Percentiles rank a stretch among this genome's conserved stretches.
Conservation (phyloP, 768 basidiomycete genomes). For the Ramaria rubella region DNA sequence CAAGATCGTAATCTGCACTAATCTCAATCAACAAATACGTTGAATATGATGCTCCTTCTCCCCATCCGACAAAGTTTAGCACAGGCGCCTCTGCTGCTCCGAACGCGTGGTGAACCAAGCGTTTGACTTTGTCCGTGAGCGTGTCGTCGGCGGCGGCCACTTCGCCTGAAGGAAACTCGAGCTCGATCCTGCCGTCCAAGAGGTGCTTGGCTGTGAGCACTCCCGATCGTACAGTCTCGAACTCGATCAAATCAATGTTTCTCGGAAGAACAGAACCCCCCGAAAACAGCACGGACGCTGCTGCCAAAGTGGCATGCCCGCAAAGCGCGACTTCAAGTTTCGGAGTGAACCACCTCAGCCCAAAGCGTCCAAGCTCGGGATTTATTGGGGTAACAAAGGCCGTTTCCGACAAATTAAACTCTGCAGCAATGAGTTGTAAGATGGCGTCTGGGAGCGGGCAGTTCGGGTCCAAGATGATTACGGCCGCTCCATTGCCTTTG, state of each 20-base stretch:
- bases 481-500: constrained; percentile 28
- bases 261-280: constrained; percentile 6
- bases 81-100: constrained; percentile 1
- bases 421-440: constrained; percentile 8
- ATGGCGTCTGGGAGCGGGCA: constrained; percentile 11
- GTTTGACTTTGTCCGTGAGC: constrained; percentile 2
- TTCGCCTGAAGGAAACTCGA: constrained; percentile 20
- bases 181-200: constrained; percentile 13
- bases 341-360: constrained; percentile 26
- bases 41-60: constrained; percentile 8
- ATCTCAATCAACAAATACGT: constrained; percentile 20
- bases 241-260: constrained; percentile 12
- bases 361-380: constrained; percentile 7
- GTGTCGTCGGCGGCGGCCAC: constrained; percentile 8
- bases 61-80: constrained; percentile 14
- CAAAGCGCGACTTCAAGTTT: constrained; percentile 22
- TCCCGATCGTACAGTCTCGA: constrained; percentile 17
- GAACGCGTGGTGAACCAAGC: constrained; percentile 9
- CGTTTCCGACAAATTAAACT: constrained; percentile 7
- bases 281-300: constrained; percentile 21
- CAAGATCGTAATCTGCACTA: constrained; percentile 17
- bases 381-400: constrained; percentile 10
- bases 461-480: constrained; percentile 20
- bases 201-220: constrained; percentile 13
- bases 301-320: constrained; percentile 30